phyloP scores from a whole-genome alignment of 1,284 basidiomycete genomes.

The Volvariella volvacea region DNA sequence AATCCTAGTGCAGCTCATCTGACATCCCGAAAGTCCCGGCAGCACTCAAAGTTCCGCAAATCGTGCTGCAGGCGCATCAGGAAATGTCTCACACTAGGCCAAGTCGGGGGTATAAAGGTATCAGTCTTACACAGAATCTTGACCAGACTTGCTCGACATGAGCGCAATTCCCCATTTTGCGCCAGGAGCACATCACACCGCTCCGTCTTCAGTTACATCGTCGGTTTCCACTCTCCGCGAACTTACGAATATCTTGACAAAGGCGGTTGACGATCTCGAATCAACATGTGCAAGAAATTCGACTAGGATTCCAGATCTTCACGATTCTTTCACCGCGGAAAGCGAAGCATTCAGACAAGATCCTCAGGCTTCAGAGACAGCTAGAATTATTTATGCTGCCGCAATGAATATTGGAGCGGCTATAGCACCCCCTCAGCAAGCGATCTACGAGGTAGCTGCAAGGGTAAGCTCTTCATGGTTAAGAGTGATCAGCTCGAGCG shows the following conservation, averaged over 20 bases:
- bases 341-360: conserved; percentile 23
- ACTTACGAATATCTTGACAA: conserved; percentile 17
- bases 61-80: no score
- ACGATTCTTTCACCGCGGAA: conserved; percentile 19
- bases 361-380: conserved; percentile 21
- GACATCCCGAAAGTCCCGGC: no score
- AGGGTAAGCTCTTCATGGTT: conserved; percentile 19
- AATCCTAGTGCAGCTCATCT: no score
- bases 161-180: no score
- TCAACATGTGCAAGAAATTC: conserved; percentile 12
- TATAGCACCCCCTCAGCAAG: conserved; percentile 21
- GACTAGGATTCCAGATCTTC: conserved; percentile 16
- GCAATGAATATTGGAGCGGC: conserved; percentile 29
- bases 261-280: conserved; percentile 17
- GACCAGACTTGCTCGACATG: no score
- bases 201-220: no score
- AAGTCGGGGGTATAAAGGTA: no score
- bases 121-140: no score
- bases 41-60: no score
- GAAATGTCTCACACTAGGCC: no score
- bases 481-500: conserved; percentile 3
- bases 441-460: conserved; percentile 18
- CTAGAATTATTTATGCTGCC: conserved; percentile 27
- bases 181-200: no score
- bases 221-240: conserved; percentile 10